Conservation (phyloP, 1,284 basidiomycete species). For the Pyrrhoderma lamaoense region DNA sequence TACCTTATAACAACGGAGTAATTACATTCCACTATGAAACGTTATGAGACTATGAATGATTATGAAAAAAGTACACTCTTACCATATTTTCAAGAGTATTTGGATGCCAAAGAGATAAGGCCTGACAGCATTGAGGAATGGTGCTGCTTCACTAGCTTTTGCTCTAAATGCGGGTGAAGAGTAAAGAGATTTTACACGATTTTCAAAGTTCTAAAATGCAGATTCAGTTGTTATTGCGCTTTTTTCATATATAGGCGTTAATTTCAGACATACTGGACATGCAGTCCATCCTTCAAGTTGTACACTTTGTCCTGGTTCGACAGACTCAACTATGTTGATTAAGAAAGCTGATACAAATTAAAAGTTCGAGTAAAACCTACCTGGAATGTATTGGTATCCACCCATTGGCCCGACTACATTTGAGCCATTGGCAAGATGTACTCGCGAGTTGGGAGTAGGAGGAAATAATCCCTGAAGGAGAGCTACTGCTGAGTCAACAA, state of each 20-base stretch:
- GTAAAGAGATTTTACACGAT: conserved; percentile 27
- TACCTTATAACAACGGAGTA: neutral
- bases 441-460: conserved; percentile 61
- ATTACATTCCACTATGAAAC: conserved; percentile 31
- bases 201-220: conserved; percentile 26
- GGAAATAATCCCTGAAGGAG: conserved; percentile 77
- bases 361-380: conserved; percentile 33
- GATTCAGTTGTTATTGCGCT: neutral
- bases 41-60: neutral
- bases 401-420: conserved; percentile 68
- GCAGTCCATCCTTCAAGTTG: conserved; percentile 81
- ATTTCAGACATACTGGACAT: conserved; percentile 55
- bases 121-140: conserved; percentile 36
- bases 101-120: conserved; percentile 36
- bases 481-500: conserved; percentile 76
- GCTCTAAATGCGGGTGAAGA: conserved; percentile 31
- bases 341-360: neutral
- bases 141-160: conserved; percentile 27
- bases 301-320: conserved; percentile 76
- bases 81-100: conserved; percentile 38
- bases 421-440: conserved; percentile 67
- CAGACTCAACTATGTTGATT: conserved; percentile 54
- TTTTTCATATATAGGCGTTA: neutral
- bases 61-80: conserved; percentile 11
- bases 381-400: conserved; percentile 80